Evolutionary conservation across 768 basidiomycete species (phyloP), one percentile per base, ranked within the genome.

Genomic region (Scleroderma citrinum): DNA sequence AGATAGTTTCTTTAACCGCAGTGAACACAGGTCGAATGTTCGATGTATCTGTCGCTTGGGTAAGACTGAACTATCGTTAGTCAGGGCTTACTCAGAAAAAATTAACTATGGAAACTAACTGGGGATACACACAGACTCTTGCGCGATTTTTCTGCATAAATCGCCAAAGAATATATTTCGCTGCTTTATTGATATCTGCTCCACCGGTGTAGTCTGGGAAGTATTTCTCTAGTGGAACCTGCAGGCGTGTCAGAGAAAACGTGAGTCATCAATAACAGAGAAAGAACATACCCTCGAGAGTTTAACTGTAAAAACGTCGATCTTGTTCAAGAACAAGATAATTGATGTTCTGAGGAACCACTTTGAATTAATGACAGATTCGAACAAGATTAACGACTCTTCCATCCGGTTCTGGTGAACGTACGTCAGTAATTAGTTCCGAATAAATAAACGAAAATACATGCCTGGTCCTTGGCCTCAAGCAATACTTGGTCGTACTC

Each of bases 141-240:
- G 88, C 88, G 19, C 87, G 71, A 57, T 94, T 95, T 48, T 87
- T 84, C 66, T 95, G 90, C 76, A 92, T 93, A 59, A 95, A 97
- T 59, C 87, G 73, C 93, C 92, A 96, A 31, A 97, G 71, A 46
- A 97, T 92, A 56, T 91, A 95, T 58, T 93, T 92, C 0, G 92
- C 91, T 2, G 91, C 92, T 66, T 94, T 94, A 71, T 92, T 93
- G 65, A 94, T 88, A 59, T 94, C 89, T 3, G 83, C 67, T 4
- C 91, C 91, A 29, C 90, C 90, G 1, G 87, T 87, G 65, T 94
- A 94, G 59, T 93, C 92, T 4, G 89, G 82, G 65, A 92, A 93
- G 63, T 85, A 86, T 37, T 72, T 71, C 52, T 87, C 85, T n/a
- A 91, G 66, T 3, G 86, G 85, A 0, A 86, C 78, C 83, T 85